Evolutionary conservation across 495 filamentous ascomycete species (phyloP), one percentile per base, ranked within the genome.

Genomic region (Aspergillus nanangensis): DNA sequence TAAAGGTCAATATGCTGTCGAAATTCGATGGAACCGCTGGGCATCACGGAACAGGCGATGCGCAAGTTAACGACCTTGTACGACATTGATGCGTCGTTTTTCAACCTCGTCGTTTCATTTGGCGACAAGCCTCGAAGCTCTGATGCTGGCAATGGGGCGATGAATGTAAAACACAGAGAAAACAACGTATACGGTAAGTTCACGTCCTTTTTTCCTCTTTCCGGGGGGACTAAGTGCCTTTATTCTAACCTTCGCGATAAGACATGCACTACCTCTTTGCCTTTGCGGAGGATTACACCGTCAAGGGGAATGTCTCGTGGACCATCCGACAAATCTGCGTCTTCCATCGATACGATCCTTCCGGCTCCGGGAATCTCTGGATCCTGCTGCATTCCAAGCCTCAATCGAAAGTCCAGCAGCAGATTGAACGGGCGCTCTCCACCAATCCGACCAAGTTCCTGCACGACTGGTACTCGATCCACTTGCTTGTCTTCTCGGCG

Each of bases 111-210:
- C 17, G 39, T 51, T 21, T 55, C 52, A 4, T 55, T 55, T 22
- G 52, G 52, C 7, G 47, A 55, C 35, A 55, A 55, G 20, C 52
- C 52, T 22, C 47, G 41, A 4, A 51, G 29, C 37, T 55, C 52
- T 2, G 48, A 55, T 48, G 38, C 52, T 8, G 48, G 52, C 5
- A 27, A 51, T 25, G 52, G 52, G 5, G 44, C n/a, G 7, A 51
- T 55, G 47, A 48, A 14, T 4, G 27, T 55, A 3, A 45, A 18
- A 17, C 47, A 46, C 8, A 34, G 36, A 24, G 52, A 44, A 4
- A 35, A 55, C 35, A 48, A 48, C 3, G 29, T 48, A 25, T 51
- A 50, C 21, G 52, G 52, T 55, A 49, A 9, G 9, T 5, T 27
- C 13, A 4, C 8, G 31, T 10, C 11, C 7, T 33, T 24, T 9